Conservation (phyloP, 768 basidiomycete genomes). For the Lentinula lateritia region DNA sequence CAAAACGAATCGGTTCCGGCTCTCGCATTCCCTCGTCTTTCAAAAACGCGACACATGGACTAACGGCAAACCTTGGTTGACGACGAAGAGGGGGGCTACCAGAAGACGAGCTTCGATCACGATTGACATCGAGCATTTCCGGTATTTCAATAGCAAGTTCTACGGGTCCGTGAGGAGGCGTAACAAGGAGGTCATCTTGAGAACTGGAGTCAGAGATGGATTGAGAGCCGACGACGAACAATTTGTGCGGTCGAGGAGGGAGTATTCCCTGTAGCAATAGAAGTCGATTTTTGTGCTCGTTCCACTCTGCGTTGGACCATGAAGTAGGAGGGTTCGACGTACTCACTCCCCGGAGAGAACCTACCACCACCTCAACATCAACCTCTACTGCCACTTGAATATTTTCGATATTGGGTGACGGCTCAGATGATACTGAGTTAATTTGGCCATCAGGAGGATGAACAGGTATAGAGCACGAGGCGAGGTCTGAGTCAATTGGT, state of each 20-base stretch:
- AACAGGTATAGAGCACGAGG: background rate
- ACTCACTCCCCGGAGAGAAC: background rate
- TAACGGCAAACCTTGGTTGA: background rate
- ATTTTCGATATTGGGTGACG: background rate
- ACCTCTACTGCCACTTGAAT: background rate
- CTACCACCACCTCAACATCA: background rate
- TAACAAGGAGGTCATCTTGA: background rate
- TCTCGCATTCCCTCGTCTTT: background rate
- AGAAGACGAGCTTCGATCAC: background rate
- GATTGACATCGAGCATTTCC: background rate
- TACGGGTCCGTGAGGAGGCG: background rate
- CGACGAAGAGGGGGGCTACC: background rate
- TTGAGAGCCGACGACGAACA: background rate
- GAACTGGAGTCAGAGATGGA: background rate
- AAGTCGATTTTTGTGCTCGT: background rate
- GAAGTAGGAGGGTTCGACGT: background rate
- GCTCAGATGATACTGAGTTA: background rate
- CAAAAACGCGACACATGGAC: background rate
- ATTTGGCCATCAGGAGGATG: background rate
- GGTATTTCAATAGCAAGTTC: background rate
- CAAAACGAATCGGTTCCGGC: background rate
- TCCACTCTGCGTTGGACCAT: background rate
- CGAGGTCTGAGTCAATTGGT: background rate
- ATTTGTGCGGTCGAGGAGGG: background rate
- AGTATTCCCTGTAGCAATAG: background rate